phyloP scores from a whole-genome alignment of 2,329 filamentous ascomycete species.

The Xylariaceae sp. region DNA sequence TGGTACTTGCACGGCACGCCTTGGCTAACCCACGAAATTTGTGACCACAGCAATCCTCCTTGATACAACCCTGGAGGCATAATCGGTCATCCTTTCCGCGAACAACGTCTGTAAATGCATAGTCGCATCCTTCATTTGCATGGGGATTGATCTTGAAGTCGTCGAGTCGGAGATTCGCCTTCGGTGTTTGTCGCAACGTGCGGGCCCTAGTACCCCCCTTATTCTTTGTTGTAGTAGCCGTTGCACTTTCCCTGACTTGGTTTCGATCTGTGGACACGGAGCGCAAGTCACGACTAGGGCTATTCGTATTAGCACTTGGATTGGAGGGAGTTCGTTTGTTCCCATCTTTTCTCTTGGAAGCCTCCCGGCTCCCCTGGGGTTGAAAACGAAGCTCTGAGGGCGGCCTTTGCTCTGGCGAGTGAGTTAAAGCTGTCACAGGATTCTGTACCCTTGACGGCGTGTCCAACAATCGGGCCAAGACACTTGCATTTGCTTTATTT shows the following conservation, averaged over 20 bases:
- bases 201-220: slow-evolving; percentile 23
- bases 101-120: slow-evolving; percentile 70
- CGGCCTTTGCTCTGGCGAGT: slow-evolving; percentile 2
- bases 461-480: slow-evolving; percentile 25
- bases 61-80: slow-evolving; percentile 67
- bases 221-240: slow-evolving; percentile 14
- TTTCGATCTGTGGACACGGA: slow-evolving; percentile 8
- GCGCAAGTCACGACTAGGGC: slow-evolving; percentile 5
- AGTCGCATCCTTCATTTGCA: slow-evolving; percentile 64
- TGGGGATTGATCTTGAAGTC: slow-evolving; percentile 81
- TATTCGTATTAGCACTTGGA: slow-evolving; percentile 6
- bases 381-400: slow-evolving; percentile 25
- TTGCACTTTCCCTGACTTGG: slow-evolving; percentile 17
- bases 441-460: slow-evolving; percentile 18
- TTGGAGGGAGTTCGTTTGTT: slow-evolving; percentile 12
- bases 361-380: slow-evolving; percentile 36
- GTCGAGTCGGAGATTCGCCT: slow-evolving; percentile 53
- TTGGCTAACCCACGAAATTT: slow-evolving; percentile 63
- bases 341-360: slow-evolving; percentile 36
- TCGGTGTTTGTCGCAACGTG: slow-evolving; percentile 52
- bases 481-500: slow-evolving; percentile 6
- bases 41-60: slow-evolving; percentile 70
- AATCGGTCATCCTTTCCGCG: slow-evolving; percentile 64
- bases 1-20: slow-evolving; percentile 40
- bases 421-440: slow-evolving; percentile 1